Evolutionary conservation across 2,329 filamentous ascomycete genomes (phyloP).

Genomic region (Anthostomella pinea): DNA sequence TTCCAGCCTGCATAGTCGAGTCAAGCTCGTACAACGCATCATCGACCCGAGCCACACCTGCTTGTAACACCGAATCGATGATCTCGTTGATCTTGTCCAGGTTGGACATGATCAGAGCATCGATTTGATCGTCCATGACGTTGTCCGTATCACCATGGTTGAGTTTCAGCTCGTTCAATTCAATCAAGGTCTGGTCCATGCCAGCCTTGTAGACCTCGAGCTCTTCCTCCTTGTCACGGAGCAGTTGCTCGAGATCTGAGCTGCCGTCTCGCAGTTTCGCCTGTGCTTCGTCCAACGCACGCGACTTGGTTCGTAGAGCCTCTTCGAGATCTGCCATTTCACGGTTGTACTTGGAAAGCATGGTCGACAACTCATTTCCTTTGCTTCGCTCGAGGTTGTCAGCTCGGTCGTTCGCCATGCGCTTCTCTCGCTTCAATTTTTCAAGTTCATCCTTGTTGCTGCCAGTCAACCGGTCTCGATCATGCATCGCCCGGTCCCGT

Average conservation of each 20-base stretch:
- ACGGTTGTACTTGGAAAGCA: slow-evolving; percentile 94
- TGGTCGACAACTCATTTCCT: slow-evolving; percentile 88
- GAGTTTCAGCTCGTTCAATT: slow-evolving; percentile 83
- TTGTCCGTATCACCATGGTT: slow-evolving; percentile 73
- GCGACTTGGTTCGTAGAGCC: slow-evolving; percentile 81
- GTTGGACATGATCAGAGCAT: slow-evolving; percentile 81
- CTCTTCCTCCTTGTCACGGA: slow-evolving; percentile 95
- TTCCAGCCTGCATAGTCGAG: slow-evolving; percentile 96
- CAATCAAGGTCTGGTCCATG: slow-evolving; percentile 93
- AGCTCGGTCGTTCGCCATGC: slow-evolving; percentile 84
- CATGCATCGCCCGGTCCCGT: slow-evolving; percentile 87
- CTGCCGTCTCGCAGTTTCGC: slow-evolving; percentile 75
- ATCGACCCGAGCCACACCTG: slow-evolving; percentile 89
- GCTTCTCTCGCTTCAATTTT: slow-evolving; percentile 89
- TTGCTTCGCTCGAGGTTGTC: slow-evolving; percentile 92
- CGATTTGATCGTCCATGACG: slow-evolving; percentile 85
- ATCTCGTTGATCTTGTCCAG: slow-evolving; percentile 95
- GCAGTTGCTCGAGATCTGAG: slow-evolving; percentile 78
- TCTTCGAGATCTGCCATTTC: slow-evolving; percentile 97
- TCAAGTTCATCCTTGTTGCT: slow-evolving; percentile 91
- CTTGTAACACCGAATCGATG: slow-evolving; percentile 92
- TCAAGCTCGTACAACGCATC: slow-evolving; percentile 96
- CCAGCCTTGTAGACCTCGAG: slow-evolving; percentile 97
- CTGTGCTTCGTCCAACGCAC: slow-evolving; percentile 80
- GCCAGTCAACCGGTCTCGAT: slow-evolving; percentile 83